These are phyloP conservation scores for Neoboletus brunneissimus DNA, from an alignment of 768 basidiomycete species.

Conservation along the genomic window DNA sequence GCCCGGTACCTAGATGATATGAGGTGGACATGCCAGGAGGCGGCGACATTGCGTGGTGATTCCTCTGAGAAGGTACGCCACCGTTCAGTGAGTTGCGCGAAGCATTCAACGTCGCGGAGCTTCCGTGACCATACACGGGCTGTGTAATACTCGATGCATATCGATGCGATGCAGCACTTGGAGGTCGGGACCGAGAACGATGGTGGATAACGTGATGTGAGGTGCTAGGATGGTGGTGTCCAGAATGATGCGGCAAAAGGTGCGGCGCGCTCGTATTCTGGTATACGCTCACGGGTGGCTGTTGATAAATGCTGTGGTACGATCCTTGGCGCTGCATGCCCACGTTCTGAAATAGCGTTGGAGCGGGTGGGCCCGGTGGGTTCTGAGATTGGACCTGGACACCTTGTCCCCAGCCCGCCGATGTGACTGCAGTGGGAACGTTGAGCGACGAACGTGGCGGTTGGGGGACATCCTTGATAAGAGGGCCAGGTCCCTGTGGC, in stretches of 20 bases:
- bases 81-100: constrained; percentile 24
- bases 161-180: constrained; percentile 32
- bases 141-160: constrained; percentile 28
- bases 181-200: constrained; percentile 28
- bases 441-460: constrained; percentile 18
- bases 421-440: constrained; percentile 5
- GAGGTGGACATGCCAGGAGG: constrained; percentile 6
- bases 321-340: constrained; percentile 22
- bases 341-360: constrained; percentile 4
- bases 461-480: constrained; percentile 19
- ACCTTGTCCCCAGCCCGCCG: constrained; percentile 7
- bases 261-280: constrained; percentile 17
- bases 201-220: constrained; percentile 19
- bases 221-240: constrained; percentile 8
- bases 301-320: constrained; percentile 11
- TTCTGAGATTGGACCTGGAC: constrained; percentile 1
- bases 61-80: constrained; percentile 9
- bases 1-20: constrained; percentile 4
- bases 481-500: constrained; percentile 14
- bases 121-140: constrained; percentile 25
- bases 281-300: neutral
- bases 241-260: constrained; percentile 9
- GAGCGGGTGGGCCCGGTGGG: neutral
- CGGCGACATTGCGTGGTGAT: constrained; percentile 11
- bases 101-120: constrained; percentile 18